phyloP scores from a whole-genome alignment of 2,329 filamentous ascomycete species.

The Epichloe elymi region DNA sequence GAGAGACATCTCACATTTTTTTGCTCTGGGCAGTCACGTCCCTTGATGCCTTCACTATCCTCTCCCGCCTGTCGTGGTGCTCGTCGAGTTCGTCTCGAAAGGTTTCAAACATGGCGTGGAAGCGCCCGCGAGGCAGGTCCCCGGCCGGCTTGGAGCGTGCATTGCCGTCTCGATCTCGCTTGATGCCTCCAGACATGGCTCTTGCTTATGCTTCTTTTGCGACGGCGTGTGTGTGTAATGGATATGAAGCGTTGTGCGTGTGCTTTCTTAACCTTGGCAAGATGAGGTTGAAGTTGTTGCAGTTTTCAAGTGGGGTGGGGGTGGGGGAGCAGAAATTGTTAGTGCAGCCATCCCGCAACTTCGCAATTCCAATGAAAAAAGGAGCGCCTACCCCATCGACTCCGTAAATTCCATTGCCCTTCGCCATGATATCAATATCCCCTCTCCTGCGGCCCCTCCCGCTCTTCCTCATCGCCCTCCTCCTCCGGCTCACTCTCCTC shows the following conservation, averaged over 20 bases:
- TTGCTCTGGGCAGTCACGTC: conserved; percentile 93
- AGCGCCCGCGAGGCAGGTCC: conserved; percentile 27
- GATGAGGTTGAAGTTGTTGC: neutral
- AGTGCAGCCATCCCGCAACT: neutral
- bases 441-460: conserved; percentile 23
- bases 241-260: neutral
- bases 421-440: conserved; percentile 4
- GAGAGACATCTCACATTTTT: conserved; percentile 59
- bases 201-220: too few relatives aligned
- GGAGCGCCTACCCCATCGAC: too few relatives aligned
- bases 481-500: conserved; percentile 61
- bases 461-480: conserved; percentile 43
- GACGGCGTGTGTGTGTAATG: neutral
- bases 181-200: conserved; percentile 29
- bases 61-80: conserved; percentile 85
- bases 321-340: neutral
- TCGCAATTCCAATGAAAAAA: too few relatives aligned
- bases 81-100: conserved; percentile 85
- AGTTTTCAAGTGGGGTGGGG: too few relatives aligned
- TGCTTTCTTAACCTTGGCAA: neutral
- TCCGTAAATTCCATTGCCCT: too few relatives aligned
- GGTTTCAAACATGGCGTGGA: conserved; percentile 66
- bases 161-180: conserved; percentile 42
- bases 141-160: conserved; percentile 24
- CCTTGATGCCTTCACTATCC: conserved; percentile 77